These are phyloP conservation scores for Melocanna baccifera DNA, from an alignment of 176 grass and related monocot genomes.

Conservation along the genomic window DNA sequence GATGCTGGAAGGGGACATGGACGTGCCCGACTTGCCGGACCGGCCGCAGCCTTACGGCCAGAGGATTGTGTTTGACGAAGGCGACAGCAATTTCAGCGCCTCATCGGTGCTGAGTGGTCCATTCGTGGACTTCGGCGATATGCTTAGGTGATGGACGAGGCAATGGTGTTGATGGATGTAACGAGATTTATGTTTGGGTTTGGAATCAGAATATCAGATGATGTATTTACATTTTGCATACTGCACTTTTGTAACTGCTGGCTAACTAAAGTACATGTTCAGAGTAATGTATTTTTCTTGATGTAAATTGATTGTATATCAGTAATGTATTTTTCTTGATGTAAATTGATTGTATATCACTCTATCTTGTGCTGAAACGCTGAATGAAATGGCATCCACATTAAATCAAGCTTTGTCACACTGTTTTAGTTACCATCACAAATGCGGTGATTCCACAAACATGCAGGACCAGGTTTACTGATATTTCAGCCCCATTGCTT, in stretches of 20 bases:
- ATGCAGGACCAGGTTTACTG: slow-evolving; percentile 13
- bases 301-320: not conserved
- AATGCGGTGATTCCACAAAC: not conserved
- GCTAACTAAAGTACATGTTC: not conserved
- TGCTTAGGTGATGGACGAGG: slow-evolving; percentile 54
- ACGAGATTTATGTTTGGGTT: not conserved
- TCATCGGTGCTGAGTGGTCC: slow-evolving; percentile 46
- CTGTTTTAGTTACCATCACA: not conserved
- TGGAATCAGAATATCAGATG: not conserved
- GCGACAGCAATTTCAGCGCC: slow-evolving; percentile 41
- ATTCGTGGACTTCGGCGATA: slow-evolving; percentile 42
- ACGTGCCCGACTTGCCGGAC: slow-evolving; percentile 73
- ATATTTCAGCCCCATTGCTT: not conserved
- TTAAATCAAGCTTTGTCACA: slow-evolving; percentile 9
- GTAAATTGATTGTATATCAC: not conserved
- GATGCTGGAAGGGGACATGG: slow-evolving; percentile 83
- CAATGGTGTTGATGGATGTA: not conserved
- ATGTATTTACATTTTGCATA: not conserved
- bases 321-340: not conserved
- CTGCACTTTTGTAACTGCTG: not conserved
- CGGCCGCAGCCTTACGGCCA: slow-evolving; percentile 60
- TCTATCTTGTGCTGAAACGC: not conserved
- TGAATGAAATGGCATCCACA: not conserved
- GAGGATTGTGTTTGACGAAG: slow-evolving; percentile 45
- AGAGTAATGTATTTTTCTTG: not conserved